A percentile compares a stretch with the other conserved stretches of the same genome.
phyloP scores from a whole-genome alignment of 2,329 filamentous ascomycete species.

The Ophiostoma perfectum region DNA sequence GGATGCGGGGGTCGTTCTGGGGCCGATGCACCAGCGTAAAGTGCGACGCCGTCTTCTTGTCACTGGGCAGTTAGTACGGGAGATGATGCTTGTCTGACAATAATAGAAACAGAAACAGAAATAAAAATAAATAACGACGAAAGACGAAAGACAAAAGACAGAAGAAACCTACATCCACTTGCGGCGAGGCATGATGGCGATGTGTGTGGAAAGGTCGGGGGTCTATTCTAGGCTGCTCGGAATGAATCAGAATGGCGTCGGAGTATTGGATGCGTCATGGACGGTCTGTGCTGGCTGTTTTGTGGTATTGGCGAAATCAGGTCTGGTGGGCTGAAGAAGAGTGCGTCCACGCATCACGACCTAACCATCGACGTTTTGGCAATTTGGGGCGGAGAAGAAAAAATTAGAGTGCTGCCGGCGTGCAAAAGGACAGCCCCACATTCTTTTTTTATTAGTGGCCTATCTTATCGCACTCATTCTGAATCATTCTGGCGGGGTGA shows the following conservation, averaged over 20 bases:
- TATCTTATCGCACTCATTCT: slow-evolving; percentile 23
- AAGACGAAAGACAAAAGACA: too few relatives aligned
- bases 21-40: slow-evolving; percentile 93
- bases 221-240: not conserved
- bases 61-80: slow-evolving; percentile 33
- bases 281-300: not conserved
- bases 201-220: not conserved
- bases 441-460: slow-evolving; percentile 19
- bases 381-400: not conserved
- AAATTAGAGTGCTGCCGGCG: not conserved
- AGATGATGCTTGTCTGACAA: not conserved
- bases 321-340: not conserved
- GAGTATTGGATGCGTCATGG: not conserved
- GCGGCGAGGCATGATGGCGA: slow-evolving; percentile 25
- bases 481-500: slow-evolving; percentile 17
- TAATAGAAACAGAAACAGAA: too few relatives aligned
- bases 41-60: slow-evolving; percentile 90
- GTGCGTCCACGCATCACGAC: not conserved
- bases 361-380: slow-evolving; percentile 8
- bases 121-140: too few relatives aligned
- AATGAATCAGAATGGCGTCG: not conserved
- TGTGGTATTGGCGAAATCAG: not conserved
- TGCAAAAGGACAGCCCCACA: slow-evolving; percentile 8
- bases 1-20: slow-evolving; percentile 94
- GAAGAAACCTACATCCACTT: slow-evolving; percentile 35